These are phyloP conservation scores for Aspergillus fumigatiaffinis DNA, from an alignment of 2,329 filamentous ascomycete genomes.

Conservation along the genomic window DNA sequence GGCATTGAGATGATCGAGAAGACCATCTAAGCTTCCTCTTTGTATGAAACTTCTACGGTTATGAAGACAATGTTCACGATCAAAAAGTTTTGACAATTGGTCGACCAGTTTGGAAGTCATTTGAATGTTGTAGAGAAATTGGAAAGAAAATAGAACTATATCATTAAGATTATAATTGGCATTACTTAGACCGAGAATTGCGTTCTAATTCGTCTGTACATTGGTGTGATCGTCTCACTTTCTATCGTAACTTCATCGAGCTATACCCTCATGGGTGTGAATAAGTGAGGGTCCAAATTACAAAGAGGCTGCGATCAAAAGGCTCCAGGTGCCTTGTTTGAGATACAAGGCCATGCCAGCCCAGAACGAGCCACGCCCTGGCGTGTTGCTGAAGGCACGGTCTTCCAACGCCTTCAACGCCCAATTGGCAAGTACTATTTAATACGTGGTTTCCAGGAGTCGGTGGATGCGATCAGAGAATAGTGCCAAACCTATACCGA, in stretches of 20 bases:
- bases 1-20: slow-evolving; percentile 71
- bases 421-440: slow-evolving; percentile 3
- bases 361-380: slow-evolving; percentile 10
- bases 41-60: background rate
- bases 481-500: slow-evolving; percentile 44
- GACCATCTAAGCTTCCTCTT: slow-evolving; percentile 37
- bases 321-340: slow-evolving; percentile 3
- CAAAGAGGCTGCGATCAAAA: background rate
- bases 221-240: slow-evolving; percentile 12
- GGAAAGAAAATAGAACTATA: background rate
- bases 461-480: slow-evolving; percentile 34
- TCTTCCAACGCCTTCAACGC: slow-evolving; percentile 2
- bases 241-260: slow-evolving; percentile 23
- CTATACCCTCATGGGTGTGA: slow-evolving; percentile 5
- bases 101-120: background rate
- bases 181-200: background rate
- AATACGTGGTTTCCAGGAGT: slow-evolving; percentile 15
- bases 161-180: background rate
- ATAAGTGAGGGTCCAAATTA: background rate
- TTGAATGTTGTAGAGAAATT: slow-evolving; percentile 7
- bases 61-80: slow-evolving; percentile 3
- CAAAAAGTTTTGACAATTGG: background rate
- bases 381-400: slow-evolving; percentile 16
- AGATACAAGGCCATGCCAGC: slow-evolving; percentile 4
- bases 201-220: slow-evolving; percentile 6